A percentile compares a stretch with the other conserved stretches of the same genome.
These are phyloP conservation scores for Euphorbia tirucalli DNA, from an alignment of 345 rosid species.

Conservation along the genomic window DNA sequence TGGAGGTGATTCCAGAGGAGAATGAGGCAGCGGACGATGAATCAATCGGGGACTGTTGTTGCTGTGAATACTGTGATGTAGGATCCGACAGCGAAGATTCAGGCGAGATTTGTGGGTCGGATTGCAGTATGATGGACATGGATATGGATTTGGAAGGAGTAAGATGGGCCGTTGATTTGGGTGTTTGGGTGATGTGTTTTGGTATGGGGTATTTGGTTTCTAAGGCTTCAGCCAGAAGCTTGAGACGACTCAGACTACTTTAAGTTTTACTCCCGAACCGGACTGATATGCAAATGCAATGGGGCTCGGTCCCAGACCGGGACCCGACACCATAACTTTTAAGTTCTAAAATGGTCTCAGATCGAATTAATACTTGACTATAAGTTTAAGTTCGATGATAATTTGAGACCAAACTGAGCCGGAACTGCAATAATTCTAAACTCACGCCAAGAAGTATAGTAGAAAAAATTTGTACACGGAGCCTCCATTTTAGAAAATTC, in stretches of 20 bases:
- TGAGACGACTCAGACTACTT: constrained; percentile 38
- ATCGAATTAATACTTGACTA: no score
- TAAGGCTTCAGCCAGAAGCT: constrained; percentile 52
- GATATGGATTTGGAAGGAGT: constrained; percentile 45
- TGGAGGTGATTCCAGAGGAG: constrained; percentile 86
- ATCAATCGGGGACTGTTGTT: background rate
- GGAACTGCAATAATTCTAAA: no score
- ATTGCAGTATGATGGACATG: constrained; percentile 24
- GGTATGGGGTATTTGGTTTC: constrained; percentile 76
- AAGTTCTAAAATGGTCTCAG: no score
- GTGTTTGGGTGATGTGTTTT: constrained; percentile 76
- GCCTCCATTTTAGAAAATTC: background rate
- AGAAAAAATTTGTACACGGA: background rate
- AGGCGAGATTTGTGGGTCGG: constrained; percentile 24
- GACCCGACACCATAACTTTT: no score
- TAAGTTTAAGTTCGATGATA: no score
- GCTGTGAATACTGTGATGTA: background rate
- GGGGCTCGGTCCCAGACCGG: no score
- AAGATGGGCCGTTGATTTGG: constrained; percentile 81
- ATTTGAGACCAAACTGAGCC: no score
- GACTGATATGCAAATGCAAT: no score
- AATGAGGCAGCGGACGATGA: constrained; percentile 35
- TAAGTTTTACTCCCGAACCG: background rate
- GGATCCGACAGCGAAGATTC: constrained; percentile 25
- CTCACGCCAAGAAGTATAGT: no score